phyloP scores from a whole-genome alignment of 1,284 basidiomycete genomes.

The Papiliotrema fonsecae region DNA sequence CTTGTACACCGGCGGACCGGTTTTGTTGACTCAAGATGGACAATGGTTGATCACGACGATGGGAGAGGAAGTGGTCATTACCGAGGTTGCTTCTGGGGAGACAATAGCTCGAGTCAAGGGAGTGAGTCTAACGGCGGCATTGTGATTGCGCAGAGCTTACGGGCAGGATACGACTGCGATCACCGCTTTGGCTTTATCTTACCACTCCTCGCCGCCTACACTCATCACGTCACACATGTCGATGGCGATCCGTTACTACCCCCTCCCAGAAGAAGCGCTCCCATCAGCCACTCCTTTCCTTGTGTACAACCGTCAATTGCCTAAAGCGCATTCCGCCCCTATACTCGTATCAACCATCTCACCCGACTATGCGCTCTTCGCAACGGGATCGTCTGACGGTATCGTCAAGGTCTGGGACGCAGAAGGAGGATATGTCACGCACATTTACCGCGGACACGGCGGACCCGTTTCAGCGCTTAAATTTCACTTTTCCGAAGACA shows the following conservation, averaged over 20 bases:
- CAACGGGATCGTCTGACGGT: constrained; percentile 92
- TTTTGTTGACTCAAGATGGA: constrained; percentile 75
- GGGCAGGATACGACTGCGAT: constrained; percentile 53
- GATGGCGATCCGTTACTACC: constrained; percentile 52
- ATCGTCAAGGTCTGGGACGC: constrained; percentile 97
- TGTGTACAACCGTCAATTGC: constrained; percentile 61
- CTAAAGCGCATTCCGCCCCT: constrained; percentile 85
- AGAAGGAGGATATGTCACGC: constrained; percentile 79
- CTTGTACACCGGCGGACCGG: constrained; percentile 80
- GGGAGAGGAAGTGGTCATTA: constrained; percentile 76
- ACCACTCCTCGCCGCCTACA: constrained; percentile 46
- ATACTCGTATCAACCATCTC: constrained; percentile 78
- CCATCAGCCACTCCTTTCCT: constrained; percentile 40
- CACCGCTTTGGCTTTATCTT: constrained; percentile 49
- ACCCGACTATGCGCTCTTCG: constrained; percentile 87
- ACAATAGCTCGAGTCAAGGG: constrained; percentile 75
- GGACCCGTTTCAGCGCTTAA: constrained; percentile 86
- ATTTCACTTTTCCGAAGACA: constrained; percentile 63
- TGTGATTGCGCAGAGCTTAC: constrained; percentile 5
- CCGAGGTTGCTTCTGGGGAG: constrained; percentile 67
- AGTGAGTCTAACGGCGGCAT: constrained; percentile 52
- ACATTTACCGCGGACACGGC: constrained; percentile 93
- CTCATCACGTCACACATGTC: constrained; percentile 53
- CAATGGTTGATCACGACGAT: constrained; percentile 77
- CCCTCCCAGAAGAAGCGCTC: constrained; percentile 36